Base-by-base conservation (phyloP, 495 filamentous ascomycete species). In the Poronia punctata region DNA sequence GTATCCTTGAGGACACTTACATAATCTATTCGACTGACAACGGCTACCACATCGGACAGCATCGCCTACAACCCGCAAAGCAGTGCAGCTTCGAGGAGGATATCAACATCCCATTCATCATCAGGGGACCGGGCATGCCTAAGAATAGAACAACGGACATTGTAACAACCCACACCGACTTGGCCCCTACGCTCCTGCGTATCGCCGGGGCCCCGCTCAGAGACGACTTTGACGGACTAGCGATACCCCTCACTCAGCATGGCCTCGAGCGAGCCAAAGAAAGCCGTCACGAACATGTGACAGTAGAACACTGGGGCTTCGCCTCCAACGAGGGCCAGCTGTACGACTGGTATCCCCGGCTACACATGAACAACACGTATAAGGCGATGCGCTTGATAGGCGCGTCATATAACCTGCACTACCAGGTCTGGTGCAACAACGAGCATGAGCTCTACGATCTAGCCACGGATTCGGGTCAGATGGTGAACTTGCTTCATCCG, bases 1-100 rank as follows among this genome's bases (percentile, higher is more conserved):
- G 59, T 11, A 46, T 81, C 21, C 55, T 84, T 6, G 78, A 84
- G 8, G 75, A 83, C 45, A 86, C 82, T 0, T 86, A 78, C 43
- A 70, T 88, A 31, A 68, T 88, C 35, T 86, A 82, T 53, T 80
- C 80, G 1, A 79, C 76, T 0, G 83, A 86, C 48, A 86, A 88
- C 46, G 83, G 83, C 0, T 86, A 80, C 55, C 80, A 86, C 46
- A 82, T 86, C 37, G 76, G 80, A 17, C 83, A 86, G 46, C 83
- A 88, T 52, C 71, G 83, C 4, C 49, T 86, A 21, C 76, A 78
- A 8, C 81, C 83, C 2, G 83, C 82, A 2, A 88, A 88, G 59
- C 70, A 76, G 22, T 80, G 76, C 39, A 79, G 79, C 1, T 86
- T 76, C 37, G 80, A 86, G 46, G 80, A 84, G 53, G 83, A 88